Conservation (phyloP, 1,284 basidiomycete genomes). For the Ganoderma lingzhi region DNA sequence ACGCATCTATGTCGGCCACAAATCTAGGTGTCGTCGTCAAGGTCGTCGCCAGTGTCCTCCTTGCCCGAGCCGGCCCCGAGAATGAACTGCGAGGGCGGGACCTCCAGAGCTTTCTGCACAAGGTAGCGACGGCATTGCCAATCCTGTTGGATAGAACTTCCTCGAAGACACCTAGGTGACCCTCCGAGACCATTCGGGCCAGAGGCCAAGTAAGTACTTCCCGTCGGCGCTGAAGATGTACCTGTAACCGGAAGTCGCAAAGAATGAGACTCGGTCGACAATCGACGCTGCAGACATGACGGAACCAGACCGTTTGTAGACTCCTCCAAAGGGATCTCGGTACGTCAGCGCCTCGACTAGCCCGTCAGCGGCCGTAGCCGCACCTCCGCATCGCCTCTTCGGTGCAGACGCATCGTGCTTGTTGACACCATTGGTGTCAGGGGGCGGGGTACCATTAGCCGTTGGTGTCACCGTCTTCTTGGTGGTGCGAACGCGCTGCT, state of each 20-base stretch:
- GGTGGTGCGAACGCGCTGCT: constrained; percentile 47
- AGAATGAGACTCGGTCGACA: neutral
- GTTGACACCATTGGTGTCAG: constrained; percentile 5
- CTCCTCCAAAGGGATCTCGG: constrained; percentile 73
- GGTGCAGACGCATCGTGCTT: constrained; percentile 39
- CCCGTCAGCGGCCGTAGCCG: constrained; percentile 45
- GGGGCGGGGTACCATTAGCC: neutral
- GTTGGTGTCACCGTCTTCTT: neutral
- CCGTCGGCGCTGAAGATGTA: constrained; percentile 82
- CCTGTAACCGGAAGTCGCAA: constrained; percentile 32
- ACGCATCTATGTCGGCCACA: constrained; percentile 44
- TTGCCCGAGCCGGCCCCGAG: constrained; percentile 55
- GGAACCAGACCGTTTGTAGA: constrained; percentile 72
- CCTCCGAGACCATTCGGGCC: neutral
- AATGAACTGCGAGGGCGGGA: constrained; percentile 74
- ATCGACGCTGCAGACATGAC: neutral
- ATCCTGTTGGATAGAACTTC: constrained; percentile 8
- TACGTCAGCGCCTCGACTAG: constrained; percentile 73
- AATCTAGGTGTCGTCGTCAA: constrained; percentile 77
- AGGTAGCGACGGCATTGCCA: constrained; percentile 2
- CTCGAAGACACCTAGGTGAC: neutral
- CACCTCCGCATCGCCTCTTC: constrained; percentile 38
- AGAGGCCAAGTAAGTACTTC: constrained; percentile 68
- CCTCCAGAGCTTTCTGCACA: constrained; percentile 65
- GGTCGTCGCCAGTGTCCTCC: constrained; percentile 69